These are phyloP conservation scores for Aspergillus caelatus DNA, from an alignment of 2,329 filamentous ascomycete genomes.

Conservation along the genomic window DNA sequence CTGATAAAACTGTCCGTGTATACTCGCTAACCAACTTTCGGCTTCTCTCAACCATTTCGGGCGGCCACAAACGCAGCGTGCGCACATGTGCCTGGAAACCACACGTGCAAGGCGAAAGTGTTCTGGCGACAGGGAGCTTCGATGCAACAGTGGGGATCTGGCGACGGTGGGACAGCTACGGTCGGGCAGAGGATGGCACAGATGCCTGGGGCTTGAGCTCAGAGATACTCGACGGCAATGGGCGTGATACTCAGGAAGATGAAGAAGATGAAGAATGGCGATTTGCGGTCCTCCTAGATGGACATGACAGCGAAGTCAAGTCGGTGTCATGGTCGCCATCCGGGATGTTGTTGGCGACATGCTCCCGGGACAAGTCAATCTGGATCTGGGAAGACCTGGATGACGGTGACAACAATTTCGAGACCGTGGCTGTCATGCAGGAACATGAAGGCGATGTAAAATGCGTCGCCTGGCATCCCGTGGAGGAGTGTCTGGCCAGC, in stretches of 20 bases:
- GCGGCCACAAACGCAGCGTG: constrained; percentile 90
- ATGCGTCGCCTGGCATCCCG: constrained; percentile 87
- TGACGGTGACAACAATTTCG: constrained; percentile 89
- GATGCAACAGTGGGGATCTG: constrained; percentile 87
- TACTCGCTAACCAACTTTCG: constrained; percentile 84
- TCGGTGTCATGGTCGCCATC: constrained; percentile 63
- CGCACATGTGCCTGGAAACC: constrained; percentile 88
- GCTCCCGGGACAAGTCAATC: constrained; percentile 87
- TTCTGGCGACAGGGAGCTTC: constrained; percentile 90
- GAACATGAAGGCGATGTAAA: constrained; percentile 97
- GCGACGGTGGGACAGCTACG: constrained; percentile 63
- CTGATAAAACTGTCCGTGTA: constrained; percentile 82
- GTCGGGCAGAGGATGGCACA: constrained; percentile 28
- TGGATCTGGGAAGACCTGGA: constrained; percentile 98
- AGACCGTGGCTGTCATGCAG: constrained; percentile 91
- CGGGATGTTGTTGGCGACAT: constrained; percentile 86
- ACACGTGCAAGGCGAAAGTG: constrained; percentile 64
- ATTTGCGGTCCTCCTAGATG: constrained; percentile 88
- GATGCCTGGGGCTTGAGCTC: constrained; percentile 21
- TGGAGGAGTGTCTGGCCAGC: constrained; percentile 77
- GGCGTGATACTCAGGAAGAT: constrained; percentile 38
- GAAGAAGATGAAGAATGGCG: constrained; percentile 83
- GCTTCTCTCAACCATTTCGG: constrained; percentile 76
- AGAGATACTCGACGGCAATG: constrained; percentile 32
- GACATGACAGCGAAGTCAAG: constrained; percentile 95